phyloP scores from a whole-genome alignment of 495 filamentous ascomycete species.

The Trichoderma orchidacearum region DNA sequence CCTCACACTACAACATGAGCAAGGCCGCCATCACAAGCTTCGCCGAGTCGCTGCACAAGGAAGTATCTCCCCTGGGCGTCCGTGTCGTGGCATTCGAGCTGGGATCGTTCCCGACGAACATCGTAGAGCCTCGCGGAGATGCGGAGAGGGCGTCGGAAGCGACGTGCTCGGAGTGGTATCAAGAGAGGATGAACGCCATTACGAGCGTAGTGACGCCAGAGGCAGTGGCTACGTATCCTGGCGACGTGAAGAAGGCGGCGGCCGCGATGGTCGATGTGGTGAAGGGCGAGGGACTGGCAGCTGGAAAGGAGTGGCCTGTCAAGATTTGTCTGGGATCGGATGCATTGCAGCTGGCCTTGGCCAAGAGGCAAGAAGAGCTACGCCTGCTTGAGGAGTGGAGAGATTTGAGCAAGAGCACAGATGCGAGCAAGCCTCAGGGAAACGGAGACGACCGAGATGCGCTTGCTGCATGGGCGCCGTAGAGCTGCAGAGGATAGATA shows the following conservation, averaged over 20 bases:
- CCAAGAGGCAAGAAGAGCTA: conserved; percentile 9
- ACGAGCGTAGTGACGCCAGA: conserved; percentile 8
- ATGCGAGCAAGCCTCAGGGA: conserved; percentile 7
- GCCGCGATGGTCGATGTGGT: conserved; percentile 18
- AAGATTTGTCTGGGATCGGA: conserved; percentile 11
- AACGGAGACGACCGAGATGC: too few species aligned
- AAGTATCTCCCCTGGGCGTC: conserved; percentile 8
- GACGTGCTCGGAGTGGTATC: conserved; percentile 4
- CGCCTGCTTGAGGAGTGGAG: conserved; percentile 8
- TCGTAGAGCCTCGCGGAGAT: conserved; percentile 8
- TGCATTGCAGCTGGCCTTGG: conserved; percentile 4
- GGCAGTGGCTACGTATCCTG: conserved; percentile 12
- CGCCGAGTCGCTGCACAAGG: conserved; percentile 13
- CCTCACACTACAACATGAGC: conserved; percentile 23
- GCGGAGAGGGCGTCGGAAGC: background rate
- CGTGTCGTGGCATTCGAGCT: conserved; percentile 10
- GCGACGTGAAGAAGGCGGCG: conserved; percentile 18
- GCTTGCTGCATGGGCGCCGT: too few species aligned
- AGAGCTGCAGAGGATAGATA: too few species aligned
- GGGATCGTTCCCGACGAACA: conserved; percentile 10
- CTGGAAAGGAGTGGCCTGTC: conserved; percentile 6
- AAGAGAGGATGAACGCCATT: conserved; percentile 1
- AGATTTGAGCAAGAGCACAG: conserved; percentile 8
- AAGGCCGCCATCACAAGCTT: conserved; percentile 34
- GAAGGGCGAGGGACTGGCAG: conserved; percentile 12